Evolutionary conservation across 176 grass and related monocot species (phyloP), one percentile per base, ranked within the genome.

Genomic region (Musa acuminata): DNA sequence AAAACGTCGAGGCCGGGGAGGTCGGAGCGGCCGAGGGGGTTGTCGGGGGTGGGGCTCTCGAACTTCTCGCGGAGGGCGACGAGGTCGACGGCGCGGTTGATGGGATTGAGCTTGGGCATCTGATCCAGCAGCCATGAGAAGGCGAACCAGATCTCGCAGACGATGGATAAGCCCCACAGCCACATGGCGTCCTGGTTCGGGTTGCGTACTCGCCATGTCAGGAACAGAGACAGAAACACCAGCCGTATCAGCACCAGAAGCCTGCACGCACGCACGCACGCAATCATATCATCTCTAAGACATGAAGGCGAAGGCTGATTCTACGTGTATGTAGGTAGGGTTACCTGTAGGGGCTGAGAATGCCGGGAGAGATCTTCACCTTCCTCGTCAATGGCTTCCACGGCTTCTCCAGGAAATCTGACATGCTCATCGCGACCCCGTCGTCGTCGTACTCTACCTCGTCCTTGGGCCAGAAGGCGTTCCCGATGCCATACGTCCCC

Each of bases 401-500:
- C 11, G 84, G 84, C 75, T 86, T 86, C 64, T 75, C 77, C 19
- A 86, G 11, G 49, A 86, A 80, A 21, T 80, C 72, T 14, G 51
- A 27, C 52, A 60, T 81, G 22, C 79, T 27, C 27, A 73, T 17
- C 24, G 64, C 26, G 20, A 26, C 83, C 3, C 78, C 83, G 8
- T 81, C 82, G 49, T 35, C 64, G 65, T 51, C 79, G 64, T 90
- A 89, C 12, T 51, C 69, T 17, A 73, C n/a, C 53, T 55, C 76
- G 23, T 86, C 79, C 75, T 79, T 79, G 50, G 86, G 83, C 88
- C 92, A 96, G 74, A 75, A 86, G 1, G 88, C 92, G 71, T 91
- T 96, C 23, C 92, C 88, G 83, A 90, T 90, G 52, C 88, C 92
- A 24, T 96, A 96, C 1, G 86, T 96, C 52, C 92, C 92, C 62